phyloP scores from a whole-genome alignment of 768 basidiomycete species.

The Holtermanniella nyarrowii region DNA sequence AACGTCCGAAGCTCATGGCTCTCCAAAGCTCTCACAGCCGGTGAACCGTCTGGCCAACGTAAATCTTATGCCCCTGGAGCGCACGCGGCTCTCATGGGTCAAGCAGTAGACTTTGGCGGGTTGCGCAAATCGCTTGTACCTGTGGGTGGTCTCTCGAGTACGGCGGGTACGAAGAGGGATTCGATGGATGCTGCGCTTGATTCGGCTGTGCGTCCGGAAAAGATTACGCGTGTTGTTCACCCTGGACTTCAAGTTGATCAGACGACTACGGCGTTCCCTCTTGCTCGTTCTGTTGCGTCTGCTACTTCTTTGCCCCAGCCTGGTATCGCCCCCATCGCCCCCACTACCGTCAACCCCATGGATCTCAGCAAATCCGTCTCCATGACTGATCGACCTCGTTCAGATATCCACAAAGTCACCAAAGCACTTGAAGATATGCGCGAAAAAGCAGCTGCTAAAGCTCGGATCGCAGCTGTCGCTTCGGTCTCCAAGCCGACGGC shows the following conservation, averaged over 20 bases:
- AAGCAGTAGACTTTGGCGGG: constrained; percentile 15
- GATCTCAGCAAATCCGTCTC: neutral
- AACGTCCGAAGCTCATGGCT: constrained; percentile 34
- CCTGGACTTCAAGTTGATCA: neutral
- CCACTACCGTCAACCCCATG: neutral
- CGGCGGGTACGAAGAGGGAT: constrained; percentile 17
- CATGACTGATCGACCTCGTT: constrained; percentile 2
- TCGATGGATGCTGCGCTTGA: constrained; percentile 14
- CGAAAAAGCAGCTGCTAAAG: constrained; percentile 20
- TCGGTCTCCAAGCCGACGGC: constrained; percentile 4
- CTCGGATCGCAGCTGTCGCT: constrained; percentile 13
- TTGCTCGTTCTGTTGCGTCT: constrained; percentile 4
- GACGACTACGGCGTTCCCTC: neutral
- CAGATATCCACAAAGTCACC: constrained; percentile 24
- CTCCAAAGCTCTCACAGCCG: constrained; percentile 25
- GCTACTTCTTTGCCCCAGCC: neutral
- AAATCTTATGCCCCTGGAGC: neutral
- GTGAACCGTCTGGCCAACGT: constrained; percentile 1
- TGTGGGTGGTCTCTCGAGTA: constrained; percentile 8
- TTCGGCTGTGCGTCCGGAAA: constrained; percentile 18
- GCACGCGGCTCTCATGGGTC: too few species aligned
- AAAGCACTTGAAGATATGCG: constrained; percentile 27
- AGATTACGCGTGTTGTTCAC: constrained; percentile 2
- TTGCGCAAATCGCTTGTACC: constrained; percentile 25
- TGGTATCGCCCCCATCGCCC: neutral